Conservation (phyloP, 2,329 filamentous ascomycete genomes). For the Diaporthe helianthi region DNA sequence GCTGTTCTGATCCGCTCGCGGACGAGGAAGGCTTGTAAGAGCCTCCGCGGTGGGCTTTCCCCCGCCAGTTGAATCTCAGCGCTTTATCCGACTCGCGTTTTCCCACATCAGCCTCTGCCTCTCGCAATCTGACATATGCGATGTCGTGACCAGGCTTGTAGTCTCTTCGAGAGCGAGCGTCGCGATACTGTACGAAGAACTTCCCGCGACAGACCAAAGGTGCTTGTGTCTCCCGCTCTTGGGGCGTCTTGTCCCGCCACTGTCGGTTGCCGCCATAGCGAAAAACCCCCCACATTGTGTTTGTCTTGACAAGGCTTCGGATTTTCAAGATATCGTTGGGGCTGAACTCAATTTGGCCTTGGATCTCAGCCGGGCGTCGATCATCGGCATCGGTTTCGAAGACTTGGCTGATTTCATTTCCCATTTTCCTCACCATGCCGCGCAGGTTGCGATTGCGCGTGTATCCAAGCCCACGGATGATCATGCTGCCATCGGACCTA, state of each 20-base stretch:
- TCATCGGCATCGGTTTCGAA: constrained; percentile 50
- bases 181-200: constrained; percentile 45
- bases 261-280: constrained; percentile 36
- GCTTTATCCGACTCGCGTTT: constrained; percentile 39
- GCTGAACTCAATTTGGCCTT: constrained; percentile 52
- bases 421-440: constrained; percentile 47
- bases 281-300: constrained; percentile 53
- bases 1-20: constrained; percentile 36
- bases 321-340: constrained; percentile 47
- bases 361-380: constrained; percentile 40
- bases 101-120: constrained; percentile 41
- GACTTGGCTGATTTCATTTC: constrained; percentile 53
- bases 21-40: constrained; percentile 41
- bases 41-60: constrained; percentile 48
- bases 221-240: constrained; percentile 39
- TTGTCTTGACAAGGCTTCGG: constrained; percentile 60
- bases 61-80: constrained; percentile 48
- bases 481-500: constrained; percentile 40
- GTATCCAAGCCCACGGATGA: constrained; percentile 49
- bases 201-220: constrained; percentile 62
- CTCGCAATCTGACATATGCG: constrained; percentile 44
- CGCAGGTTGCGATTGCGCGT: constrained; percentile 44
- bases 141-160: constrained; percentile 39
- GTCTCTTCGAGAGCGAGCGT: constrained; percentile 35
- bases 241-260: not conserved